Conservation (phyloP, 371 early-diverging fungal species). For the Capillidium heterosporum region DNA sequence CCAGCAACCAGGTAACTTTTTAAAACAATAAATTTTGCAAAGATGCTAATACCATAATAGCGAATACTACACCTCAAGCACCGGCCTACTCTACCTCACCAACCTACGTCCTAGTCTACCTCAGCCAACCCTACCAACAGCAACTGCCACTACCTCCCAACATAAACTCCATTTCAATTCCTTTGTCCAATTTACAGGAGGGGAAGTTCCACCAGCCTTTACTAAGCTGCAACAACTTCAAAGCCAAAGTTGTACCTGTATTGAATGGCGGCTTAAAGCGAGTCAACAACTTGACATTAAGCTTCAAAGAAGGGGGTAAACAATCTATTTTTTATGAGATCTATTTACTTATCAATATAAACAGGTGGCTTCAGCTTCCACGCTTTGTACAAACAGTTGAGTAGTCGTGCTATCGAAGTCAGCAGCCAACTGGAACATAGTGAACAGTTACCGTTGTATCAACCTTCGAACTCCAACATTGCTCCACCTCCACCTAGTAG, state of each 20-base stretch:
- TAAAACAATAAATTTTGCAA: not conserved
- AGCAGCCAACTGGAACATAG: not conserved
- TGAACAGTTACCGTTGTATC: not conserved
- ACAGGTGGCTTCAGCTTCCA: not conserved
- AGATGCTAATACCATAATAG: not conserved
- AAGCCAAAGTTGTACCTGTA: not conserved
- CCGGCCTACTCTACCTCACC: not conserved
- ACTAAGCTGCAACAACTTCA: not conserved
- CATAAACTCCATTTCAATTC: not conserved
- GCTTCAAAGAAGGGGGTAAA: not conserved
- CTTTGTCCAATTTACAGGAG: not conserved
- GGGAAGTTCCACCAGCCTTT: not conserved
- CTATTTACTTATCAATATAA: not conserved
- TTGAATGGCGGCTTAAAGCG: not conserved
- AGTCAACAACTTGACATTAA: not conserved
- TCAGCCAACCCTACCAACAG: not conserved
- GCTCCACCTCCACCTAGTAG: too few species aligned
- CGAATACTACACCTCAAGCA: not conserved
- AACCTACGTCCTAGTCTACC: not conserved
- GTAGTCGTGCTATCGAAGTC: not conserved
- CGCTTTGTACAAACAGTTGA: not conserved
- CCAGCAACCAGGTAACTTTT: not conserved
- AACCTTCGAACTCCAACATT: not conserved
- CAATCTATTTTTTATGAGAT: not conserved
- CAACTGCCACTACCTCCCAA: not conserved